Percentiles rank a stretch among this genome's conserved stretches.
Evolutionary conservation across 1,284 basidiomycete species (phyloP).

Genomic region (Cryptococcus sp.): DNA sequence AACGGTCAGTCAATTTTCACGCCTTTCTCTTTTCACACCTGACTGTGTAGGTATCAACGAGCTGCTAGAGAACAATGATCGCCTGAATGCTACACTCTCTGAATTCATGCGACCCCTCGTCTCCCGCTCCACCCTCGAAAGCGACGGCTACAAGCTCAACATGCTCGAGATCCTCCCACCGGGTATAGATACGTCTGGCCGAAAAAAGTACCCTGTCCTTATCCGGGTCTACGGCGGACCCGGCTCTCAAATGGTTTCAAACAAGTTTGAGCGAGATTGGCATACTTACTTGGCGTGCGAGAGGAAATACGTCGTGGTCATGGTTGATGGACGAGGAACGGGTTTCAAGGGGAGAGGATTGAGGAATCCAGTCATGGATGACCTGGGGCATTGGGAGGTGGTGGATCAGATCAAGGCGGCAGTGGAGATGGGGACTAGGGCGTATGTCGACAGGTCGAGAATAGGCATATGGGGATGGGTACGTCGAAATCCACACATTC

Average conservation of each 20-base stretch:
- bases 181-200: slow-evolving; percentile 82
- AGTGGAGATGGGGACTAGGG: slow-evolving; percentile 41
- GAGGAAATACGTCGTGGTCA: slow-evolving; percentile 77
- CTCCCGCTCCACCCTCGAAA: slow-evolving; percentile 63
- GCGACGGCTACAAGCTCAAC: slow-evolving; percentile 78
- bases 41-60: slow-evolving; percentile 20
- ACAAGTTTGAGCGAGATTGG: slow-evolving; percentile 69
- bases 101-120: slow-evolving; percentile 70
- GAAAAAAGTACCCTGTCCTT: slow-evolving; percentile 87
- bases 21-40: background rate
- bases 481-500: slow-evolving; percentile 34
- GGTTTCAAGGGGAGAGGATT: slow-evolving; percentile 78
- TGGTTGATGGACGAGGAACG: slow-evolving; percentile 89
- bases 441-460: slow-evolving; percentile 55
- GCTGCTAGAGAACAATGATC: slow-evolving; percentile 65
- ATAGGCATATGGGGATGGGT: slow-evolving; percentile 97
- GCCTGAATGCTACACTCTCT: slow-evolving; percentile 62
- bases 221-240: slow-evolving; percentile 93
- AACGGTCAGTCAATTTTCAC: slow-evolving; percentile 49
- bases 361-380: slow-evolving; percentile 74
- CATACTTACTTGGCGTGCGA: slow-evolving; percentile 76
- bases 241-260: slow-evolving; percentile 67
- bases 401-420: slow-evolving; percentile 82
- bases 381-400: slow-evolving; percentile 81
- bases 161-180: slow-evolving; percentile 85